Evolutionary conservation across 2,329 filamentous ascomycete genomes (phyloP).

Genomic region (Pestalotiopsis sp.): DNA sequence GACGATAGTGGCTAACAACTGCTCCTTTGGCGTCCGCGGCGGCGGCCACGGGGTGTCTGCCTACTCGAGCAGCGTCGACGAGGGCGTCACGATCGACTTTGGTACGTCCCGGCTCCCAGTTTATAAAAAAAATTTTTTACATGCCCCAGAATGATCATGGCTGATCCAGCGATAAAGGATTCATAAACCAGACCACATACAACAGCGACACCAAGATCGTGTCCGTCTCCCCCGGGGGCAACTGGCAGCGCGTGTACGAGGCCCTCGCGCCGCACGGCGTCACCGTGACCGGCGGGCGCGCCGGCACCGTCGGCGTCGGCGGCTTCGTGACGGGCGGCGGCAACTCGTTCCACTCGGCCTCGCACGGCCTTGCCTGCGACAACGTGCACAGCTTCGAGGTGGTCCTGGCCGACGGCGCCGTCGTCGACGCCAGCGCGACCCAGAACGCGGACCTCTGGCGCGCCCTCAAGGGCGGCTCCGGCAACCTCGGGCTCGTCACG

Average conservation of each 20-base stretch:
- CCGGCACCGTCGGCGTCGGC: conserved; percentile 26
- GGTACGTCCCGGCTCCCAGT: not conserved
- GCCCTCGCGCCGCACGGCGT: conserved; percentile 20
- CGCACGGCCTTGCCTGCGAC: conserved; percentile 46
- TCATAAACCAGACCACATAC: conserved; percentile 31
- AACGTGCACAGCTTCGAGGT: conserved; percentile 45
- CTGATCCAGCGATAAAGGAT: not conserved
- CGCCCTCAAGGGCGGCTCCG: conserved; percentile 47
- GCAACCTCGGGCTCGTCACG: conserved; percentile 45
- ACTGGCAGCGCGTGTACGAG: conserved; percentile 25
- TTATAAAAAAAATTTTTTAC: too few species aligned
- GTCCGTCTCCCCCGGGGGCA: conserved; percentile 30
- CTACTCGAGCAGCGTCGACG: conserved; percentile 10
- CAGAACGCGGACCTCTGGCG: conserved; percentile 43
- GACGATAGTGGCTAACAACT: conserved; percentile 17
- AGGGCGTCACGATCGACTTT: conserved; percentile 19
- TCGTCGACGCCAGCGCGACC: conserved; percentile 40
- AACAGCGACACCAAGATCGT: conserved; percentile 29
- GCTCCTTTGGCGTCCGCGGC: conserved; percentile 17
- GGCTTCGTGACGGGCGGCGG: conserved; percentile 30
- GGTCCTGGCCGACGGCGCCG: conserved; percentile 39
- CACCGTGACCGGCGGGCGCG: conserved; percentile 26
- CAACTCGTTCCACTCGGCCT: conserved; percentile 21
- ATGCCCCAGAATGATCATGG: not conserved
- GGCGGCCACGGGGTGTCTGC: conserved; percentile 16